Base-by-base conservation (phyloP, 371 early-diverging fungal genomes). In the Rozella allomycis region DNA sequence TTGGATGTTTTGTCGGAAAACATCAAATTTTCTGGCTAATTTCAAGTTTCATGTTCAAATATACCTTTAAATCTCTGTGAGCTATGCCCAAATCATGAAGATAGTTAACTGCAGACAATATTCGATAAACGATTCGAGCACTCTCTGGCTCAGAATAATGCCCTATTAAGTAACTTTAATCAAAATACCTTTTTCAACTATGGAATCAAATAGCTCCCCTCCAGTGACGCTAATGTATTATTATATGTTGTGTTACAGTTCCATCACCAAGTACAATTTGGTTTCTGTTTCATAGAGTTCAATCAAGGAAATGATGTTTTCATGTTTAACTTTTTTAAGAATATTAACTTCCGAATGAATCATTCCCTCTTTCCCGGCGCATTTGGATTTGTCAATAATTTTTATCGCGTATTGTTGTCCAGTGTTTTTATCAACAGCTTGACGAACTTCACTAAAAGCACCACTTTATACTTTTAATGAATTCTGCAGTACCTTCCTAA, bases 201-300 rank as follows among this genome's bases (percentile, higher is more conserved):
- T 78, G 20, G 73, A 70, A 25, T 86, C 82, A 46, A 90, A 93
- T n/a, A 93, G 49, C 45, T 93, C 94, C 17, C 90, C 90, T 32
- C 74, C 85, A 14, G 70, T 72, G 8, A 78, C 80, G 10, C 67
- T 70, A 20, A 17, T 20, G 7, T 34, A 20, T 17, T 27, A 25
- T 31, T 35, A 36, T 32, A n/a, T 31, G 25, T 21, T 23, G 18
- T 30, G 20, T 44, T 60, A 60, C 67, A 79, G 62, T 48, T 84
- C 74, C 57, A 80, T 85, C 19, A 90, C 84, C 7, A 90, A 50
- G 48, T 82, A 83, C 46, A 78, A 74, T 47, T 80, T 73, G 38
- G 69, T 66, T 43, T 69, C 69, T 33, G 71, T 64, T 50, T 82
- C 78, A 45, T 67, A 78, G 51, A 70, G 65, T 49, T 87, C 88